A percentile compares a stretch with the other conserved stretches of the same genome.
These are phyloP conservation scores for Neurospora pannonica DNA, from an alignment of 495 filamentous ascomycete genomes.

Conservation along the genomic window DNA sequence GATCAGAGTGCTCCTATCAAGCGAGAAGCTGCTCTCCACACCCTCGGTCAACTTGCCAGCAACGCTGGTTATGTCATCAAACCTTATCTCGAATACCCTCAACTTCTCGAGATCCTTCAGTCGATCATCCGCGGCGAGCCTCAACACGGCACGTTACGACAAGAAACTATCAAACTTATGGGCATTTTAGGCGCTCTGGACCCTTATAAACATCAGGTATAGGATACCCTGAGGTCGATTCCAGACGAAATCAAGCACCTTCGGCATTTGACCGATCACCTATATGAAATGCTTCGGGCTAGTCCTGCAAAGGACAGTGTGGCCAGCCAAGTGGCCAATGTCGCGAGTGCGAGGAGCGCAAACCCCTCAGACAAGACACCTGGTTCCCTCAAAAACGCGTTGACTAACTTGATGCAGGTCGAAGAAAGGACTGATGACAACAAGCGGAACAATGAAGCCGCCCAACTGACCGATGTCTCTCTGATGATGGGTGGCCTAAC, in stretches of 20 bases:
- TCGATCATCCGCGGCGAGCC: conserved; percentile 87
- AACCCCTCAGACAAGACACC: conserved; percentile 3
- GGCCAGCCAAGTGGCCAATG: background rate
- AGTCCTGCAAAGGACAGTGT: background rate
- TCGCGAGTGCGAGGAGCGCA: background rate
- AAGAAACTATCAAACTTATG: conserved; percentile 92
- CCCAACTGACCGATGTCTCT: conserved; percentile 78
- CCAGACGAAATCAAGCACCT: background rate
- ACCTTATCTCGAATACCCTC: conserved; percentile 87
- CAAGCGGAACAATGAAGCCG: conserved; percentile 54
- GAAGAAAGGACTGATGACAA: conserved; percentile 30
- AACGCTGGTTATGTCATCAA: conserved; percentile 97
- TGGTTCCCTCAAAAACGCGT: background rate
- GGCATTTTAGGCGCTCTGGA: conserved; percentile 94
- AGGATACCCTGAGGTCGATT: conserved; percentile 2
- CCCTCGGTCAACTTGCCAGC: conserved; percentile 83
- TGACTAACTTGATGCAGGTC: conserved; percentile 31
- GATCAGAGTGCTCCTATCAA: conserved; percentile 83
- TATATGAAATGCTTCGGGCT: background rate
- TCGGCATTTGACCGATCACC: background rate
- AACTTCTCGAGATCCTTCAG: conserved; percentile 83
- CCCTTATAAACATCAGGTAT: conserved; percentile 86
- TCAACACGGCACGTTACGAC: conserved; percentile 65
- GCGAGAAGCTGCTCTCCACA: conserved; percentile 81
- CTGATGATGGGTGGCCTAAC: conserved; percentile 97